phyloP scores from a whole-genome alignment of 2,329 filamentous ascomycete genomes.

The Botrytis pseudocinerea region DNA sequence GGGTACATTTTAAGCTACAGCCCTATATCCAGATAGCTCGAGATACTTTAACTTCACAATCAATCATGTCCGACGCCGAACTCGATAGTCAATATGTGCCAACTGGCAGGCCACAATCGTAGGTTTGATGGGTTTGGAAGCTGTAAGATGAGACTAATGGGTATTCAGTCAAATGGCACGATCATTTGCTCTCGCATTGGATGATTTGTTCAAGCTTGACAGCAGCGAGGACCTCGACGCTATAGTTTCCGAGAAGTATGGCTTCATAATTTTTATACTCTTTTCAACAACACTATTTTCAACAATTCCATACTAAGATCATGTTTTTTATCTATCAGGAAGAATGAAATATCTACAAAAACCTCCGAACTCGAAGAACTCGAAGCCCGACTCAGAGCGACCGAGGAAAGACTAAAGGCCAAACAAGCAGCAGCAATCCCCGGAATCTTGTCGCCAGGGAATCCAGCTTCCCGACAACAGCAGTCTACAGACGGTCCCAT shows the following conservation, averaged over 20 bases:
- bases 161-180: slow-evolving; percentile 74
- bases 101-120: slow-evolving; percentile 76
- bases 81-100: slow-evolving; percentile 80
- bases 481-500: background rate
- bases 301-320: background rate
- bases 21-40: slow-evolving; percentile 15
- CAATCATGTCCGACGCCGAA: slow-evolving; percentile 59
- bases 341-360: slow-evolving; percentile 73
- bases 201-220: slow-evolving; percentile 87
- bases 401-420: slow-evolving; percentile 71
- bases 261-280: background rate
- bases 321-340: slow-evolving; percentile 53
- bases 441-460: slow-evolving; percentile 14
- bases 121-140: slow-evolving; percentile 45
- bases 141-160: slow-evolving; percentile 24
- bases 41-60: background rate
- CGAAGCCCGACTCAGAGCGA: slow-evolving; percentile 79
- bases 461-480: background rate
- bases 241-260: slow-evolving; percentile 77
- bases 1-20: background rate
- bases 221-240: slow-evolving; percentile 72
- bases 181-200: slow-evolving; percentile 82
- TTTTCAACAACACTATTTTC: slow-evolving; percentile 13
- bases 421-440: slow-evolving; percentile 22
- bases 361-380: slow-evolving; percentile 81